Conservation (phyloP, 2,329 filamentous ascomycete species). For the Cadophora sp. region DNA sequence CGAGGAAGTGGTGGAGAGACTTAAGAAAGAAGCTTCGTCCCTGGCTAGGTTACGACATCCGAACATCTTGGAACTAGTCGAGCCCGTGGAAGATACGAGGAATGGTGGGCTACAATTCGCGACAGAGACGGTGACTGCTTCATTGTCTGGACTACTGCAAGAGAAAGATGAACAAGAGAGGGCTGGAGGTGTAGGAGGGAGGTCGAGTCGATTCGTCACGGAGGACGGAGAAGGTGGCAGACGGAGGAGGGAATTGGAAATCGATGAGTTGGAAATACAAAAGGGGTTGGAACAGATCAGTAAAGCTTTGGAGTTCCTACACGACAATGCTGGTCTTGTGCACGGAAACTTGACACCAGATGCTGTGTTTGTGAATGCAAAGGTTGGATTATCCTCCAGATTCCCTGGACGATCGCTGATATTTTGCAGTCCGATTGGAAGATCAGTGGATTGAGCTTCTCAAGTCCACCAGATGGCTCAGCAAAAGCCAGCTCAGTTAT, state of each 20-base stretch:
- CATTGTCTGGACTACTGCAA: slow-evolving; percentile 79
- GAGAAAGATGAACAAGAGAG: slow-evolving; percentile 91
- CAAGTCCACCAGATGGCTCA: slow-evolving; percentile 78
- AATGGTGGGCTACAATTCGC: slow-evolving; percentile 94
- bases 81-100: slow-evolving; percentile 93
- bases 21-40: slow-evolving; percentile 91
- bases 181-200: slow-evolving; percentile 69
- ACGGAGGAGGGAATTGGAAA: slow-evolving; percentile 81
- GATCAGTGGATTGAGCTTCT: slow-evolving; percentile 91
- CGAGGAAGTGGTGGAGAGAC: slow-evolving; percentile 87
- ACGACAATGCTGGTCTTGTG: slow-evolving; percentile 92
- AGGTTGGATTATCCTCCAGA: slow-evolving; percentile 59
- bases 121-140: slow-evolving; percentile 89
- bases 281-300: slow-evolving; percentile 93
- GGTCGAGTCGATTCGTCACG: slow-evolving; percentile 79
- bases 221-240: slow-evolving; percentile 78
- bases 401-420: slow-evolving; percentile 38
- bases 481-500: slow-evolving; percentile 77
- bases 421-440: slow-evolving; percentile 90
- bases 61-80: slow-evolving; percentile 88
- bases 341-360: slow-evolving; percentile 96
- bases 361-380: slow-evolving; percentile 91
- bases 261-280: slow-evolving; percentile 97
- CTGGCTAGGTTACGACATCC: slow-evolving; percentile 90
- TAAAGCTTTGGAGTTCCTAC: slow-evolving; percentile 92